Evolutionary conservation across 75 land plant species (phyloP).

Genomic region (Cupressus sempervirens): DNA sequence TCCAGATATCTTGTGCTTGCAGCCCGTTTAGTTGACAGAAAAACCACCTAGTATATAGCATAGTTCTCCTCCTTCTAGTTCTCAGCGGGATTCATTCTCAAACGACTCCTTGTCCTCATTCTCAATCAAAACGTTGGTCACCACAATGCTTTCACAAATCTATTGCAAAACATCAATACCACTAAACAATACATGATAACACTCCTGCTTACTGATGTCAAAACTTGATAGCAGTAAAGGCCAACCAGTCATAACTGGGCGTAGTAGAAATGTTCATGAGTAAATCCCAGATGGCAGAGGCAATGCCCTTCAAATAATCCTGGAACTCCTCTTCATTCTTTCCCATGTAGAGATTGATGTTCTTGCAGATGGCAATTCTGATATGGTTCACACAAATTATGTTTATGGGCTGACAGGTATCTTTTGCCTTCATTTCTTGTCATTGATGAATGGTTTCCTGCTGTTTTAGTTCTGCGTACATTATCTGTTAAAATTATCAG

Average conservation of each 20-base stretch:
- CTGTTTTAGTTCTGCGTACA: too few relatives aligned
- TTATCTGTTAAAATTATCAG: constrained; percentile 1
- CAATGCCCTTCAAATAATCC: too few relatives aligned
- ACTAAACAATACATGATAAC: constrained; percentile 74
- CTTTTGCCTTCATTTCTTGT: too few relatives aligned
- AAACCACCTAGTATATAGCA: constrained; percentile 85
- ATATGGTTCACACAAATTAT: constrained; percentile 67
- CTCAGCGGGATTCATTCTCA: constrained; percentile 80
- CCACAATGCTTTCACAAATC: constrained; percentile 81
- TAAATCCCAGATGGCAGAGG: too few relatives aligned
- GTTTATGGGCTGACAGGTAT: too few relatives aligned
- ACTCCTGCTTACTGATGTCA: constrained; percentile 86
- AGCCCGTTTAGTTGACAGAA: constrained; percentile 69
- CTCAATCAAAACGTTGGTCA: constrained; percentile 77
- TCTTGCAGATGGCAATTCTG: constrained; percentile 88
- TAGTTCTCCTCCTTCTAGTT: constrained; percentile 93
- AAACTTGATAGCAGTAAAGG: constrained; percentile 84
- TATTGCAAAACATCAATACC: constrained; percentile 50
- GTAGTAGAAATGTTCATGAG: too few relatives aligned
- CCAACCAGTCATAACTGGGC: too few relatives aligned
- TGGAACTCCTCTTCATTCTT: too few relatives aligned
- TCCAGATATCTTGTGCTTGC: too few relatives aligned
- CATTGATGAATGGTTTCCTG: too few relatives aligned
- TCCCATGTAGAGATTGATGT: too few relatives aligned
- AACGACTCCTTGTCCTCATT: constrained; percentile 94